phyloP scores from a whole-genome alignment of 768 basidiomycete species.

The Tremella yokohamensis region DNA sequence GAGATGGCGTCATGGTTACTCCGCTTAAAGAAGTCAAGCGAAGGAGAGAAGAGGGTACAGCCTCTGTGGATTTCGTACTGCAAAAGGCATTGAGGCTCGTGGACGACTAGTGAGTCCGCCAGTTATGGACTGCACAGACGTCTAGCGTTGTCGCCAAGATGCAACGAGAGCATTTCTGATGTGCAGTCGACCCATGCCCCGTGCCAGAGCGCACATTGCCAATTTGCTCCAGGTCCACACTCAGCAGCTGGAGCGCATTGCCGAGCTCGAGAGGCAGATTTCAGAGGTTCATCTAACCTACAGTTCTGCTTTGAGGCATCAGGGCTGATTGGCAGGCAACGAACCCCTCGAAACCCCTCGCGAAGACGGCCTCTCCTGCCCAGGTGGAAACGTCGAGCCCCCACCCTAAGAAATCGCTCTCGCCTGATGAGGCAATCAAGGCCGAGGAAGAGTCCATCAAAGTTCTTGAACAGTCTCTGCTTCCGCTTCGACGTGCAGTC shows the following conservation, averaged over 20 bases:
- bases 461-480: slow-evolving; percentile 35
- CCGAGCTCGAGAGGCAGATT: slow-evolving; percentile 39
- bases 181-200: slow-evolving; percentile 45
- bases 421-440: slow-evolving; percentile 42
- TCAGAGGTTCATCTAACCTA: slow-evolving; percentile 27
- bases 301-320: neutral
- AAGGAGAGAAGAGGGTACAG: neutral
- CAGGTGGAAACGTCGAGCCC: neutral
- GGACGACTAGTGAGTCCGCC: slow-evolving; percentile 48
- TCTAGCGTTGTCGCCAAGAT: too few species aligned
- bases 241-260: slow-evolving; percentile 30
- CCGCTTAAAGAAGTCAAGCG: slow-evolving; percentile 31
- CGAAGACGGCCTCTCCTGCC: neutral
- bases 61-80: slow-evolving; percentile 36
- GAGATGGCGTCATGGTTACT: slow-evolving; percentile 39
- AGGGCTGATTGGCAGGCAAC: neutral
- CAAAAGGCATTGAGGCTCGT: slow-evolving; percentile 43
- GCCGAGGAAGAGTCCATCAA: slow-evolving; percentile 44
- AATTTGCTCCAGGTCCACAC: slow-evolving; percentile 39
- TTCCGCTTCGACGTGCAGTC: slow-evolving; percentile 19
- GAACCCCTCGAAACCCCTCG: neutral
- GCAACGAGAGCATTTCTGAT: neutral
- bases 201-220: slow-evolving; percentile 44
- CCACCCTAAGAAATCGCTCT: slow-evolving; percentile 13
- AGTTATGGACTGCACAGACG: neutral